Evolutionary conservation across 2,329 filamentous ascomycete species (phyloP).

Genomic region (Dactylonectria estremocensis): DNA sequence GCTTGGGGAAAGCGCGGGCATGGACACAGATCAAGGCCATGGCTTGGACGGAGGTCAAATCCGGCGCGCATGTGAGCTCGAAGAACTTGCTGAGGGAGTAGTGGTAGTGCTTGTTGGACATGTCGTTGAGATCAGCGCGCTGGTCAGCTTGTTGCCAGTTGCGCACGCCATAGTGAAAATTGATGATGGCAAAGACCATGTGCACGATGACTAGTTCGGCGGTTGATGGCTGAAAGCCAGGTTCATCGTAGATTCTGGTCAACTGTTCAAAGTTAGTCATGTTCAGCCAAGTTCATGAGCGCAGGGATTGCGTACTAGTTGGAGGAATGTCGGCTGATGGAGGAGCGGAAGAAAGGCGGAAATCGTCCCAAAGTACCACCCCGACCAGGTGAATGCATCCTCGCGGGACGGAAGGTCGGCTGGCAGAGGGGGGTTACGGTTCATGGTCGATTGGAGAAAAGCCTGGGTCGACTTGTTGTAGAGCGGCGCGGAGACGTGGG

Average conservation of each 20-base stretch:
- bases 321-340: constrained; percentile 82
- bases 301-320: constrained; percentile 69
- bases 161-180: constrained; percentile 82
- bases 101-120: constrained; percentile 85
- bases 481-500: constrained; percentile 59
- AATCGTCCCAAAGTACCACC: constrained; percentile 83
- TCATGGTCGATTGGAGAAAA: constrained; percentile 76
- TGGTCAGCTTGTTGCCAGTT: constrained; percentile 72
- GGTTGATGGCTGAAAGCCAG: constrained; percentile 71
- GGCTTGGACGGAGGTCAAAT: constrained; percentile 79
- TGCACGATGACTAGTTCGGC: constrained; percentile 81
- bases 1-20: constrained; percentile 84
- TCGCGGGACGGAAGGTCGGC: constrained; percentile 75
- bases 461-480: constrained; percentile 82
- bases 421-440: constrained; percentile 70
- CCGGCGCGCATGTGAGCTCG: constrained; percentile 73
- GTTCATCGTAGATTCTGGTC: constrained; percentile 79
- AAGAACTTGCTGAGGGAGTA: constrained; percentile 80
- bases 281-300: background rate
- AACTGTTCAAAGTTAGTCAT: constrained; percentile 59
- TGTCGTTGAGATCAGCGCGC: constrained; percentile 70
- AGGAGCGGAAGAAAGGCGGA: constrained; percentile 82
- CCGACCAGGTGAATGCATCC: constrained; percentile 77
- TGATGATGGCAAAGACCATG: constrained; percentile 85
- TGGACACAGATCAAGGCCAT: constrained; percentile 80